Base-by-base conservation (phyloP, 257 asterid genomes). In the Paraleonurus japonicus region DNA sequence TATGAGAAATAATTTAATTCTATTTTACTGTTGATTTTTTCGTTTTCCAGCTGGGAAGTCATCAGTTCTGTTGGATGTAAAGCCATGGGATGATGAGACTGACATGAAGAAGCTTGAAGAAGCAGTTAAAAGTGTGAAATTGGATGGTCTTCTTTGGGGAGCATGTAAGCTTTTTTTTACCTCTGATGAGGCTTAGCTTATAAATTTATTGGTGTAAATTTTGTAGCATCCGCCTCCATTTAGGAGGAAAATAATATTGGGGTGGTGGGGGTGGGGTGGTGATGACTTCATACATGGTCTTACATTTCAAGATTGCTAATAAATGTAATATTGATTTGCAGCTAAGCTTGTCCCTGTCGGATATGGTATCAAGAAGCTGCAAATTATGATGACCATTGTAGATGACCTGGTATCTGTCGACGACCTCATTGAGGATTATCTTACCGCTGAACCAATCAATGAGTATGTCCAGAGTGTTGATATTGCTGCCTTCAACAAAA, bases 1-100 rank as follows among this genome's bases (percentile, higher is more conserved):
- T 3, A 3, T 30, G 2, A 5, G 27, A 3, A 1, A n/a, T n/a
- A 53, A 51, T 17, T 39, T 28, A 7, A 16, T 15, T 53, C 30
- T 43, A 26, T 13, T 50, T n/a, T n/a, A 16, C 16, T 26, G 26
- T 6, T 16, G 19, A 4, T 9, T 5, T 4, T n/a, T 22, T 55
- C 45, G 75, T 70, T 5, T 19, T 67, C 47, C 83, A 91, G 97
- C 92, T 71, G 96, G 98, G 65, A 73, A 91, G 73, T 83, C 87
- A 26, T 83, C 87, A 13, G 75, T 83, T 9, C 72, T 83, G 7
- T 11, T 91, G 90, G 97, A 91, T 75, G 73, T 92, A 4, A 92
- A 92, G 72, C 96, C 98, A 65, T 89, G 98, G 98, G 99, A 95
- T 76, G 99, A 95, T 28, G 99, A 95, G 79, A 95, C 99, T 12